Percentiles rank a stretch among this genome's conserved stretches.
phyloP scores from a whole-genome alignment of 306 rosid genomes.

The Fagus crenata region DNA sequence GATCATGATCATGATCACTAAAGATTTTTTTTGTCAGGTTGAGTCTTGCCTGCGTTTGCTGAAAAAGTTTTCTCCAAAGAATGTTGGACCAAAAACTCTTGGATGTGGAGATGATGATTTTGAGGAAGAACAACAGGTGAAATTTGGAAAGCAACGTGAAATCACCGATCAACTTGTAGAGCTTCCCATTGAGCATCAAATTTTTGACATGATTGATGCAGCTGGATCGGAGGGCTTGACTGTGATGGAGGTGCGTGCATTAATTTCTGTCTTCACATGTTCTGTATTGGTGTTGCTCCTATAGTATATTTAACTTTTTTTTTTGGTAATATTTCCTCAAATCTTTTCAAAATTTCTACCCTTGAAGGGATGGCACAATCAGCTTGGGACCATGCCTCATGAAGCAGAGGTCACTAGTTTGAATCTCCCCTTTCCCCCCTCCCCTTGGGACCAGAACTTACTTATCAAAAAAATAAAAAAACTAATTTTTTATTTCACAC shows the following conservation, averaged over 20 bases:
- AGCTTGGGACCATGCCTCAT: no score
- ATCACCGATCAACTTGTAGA: constrained; percentile 67
- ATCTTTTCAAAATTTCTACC: neutral
- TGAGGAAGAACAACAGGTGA: constrained; percentile 44
- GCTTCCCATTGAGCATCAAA: constrained; percentile 73
- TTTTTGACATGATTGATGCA: constrained; percentile 69
- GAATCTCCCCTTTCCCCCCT: no score
- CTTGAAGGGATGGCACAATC: no score
- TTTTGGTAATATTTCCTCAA: neutral
- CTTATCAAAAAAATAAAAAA: no score
- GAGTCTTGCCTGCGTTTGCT: constrained; percentile 56
- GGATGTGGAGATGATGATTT: constrained; percentile 40
- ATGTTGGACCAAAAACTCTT: constrained; percentile 42
- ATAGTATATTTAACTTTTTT: neutral
- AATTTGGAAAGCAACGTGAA: constrained; percentile 49
- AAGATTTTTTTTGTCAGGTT: constrained; percentile 34
- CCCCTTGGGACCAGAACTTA: no score
- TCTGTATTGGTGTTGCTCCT: neutral
- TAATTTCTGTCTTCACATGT: constrained; percentile 27
- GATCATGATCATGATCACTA: neutral
- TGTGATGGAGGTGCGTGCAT: constrained; percentile 59
- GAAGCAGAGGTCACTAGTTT: no score
- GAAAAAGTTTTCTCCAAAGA: constrained; percentile 39
- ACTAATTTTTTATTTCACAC: no score
- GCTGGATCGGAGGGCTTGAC: constrained; percentile 70